Evolutionary conservation across 148 eudicot genomes (phyloP), one percentile per base, ranked within the genome.

Genomic region (Dysphania ambrosioides): DNA sequence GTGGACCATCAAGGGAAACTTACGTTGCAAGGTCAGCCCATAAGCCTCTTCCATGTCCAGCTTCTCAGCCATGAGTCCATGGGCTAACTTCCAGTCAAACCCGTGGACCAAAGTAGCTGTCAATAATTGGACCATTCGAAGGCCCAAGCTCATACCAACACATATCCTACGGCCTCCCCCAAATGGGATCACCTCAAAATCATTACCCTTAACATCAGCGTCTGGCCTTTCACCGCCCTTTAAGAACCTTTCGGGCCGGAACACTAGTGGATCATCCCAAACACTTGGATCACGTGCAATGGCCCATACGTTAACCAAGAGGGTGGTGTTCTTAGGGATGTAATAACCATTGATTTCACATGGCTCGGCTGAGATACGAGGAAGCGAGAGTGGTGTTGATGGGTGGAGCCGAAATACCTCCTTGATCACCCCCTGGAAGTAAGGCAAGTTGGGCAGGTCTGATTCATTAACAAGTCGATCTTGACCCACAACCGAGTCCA

Each of bases 371-470:
- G 97, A 90, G 62, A 92, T 76, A 11, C 99, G 78, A 0, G 99
- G 99, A 13, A 95, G 90, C 27, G 96, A 92, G 53, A 92, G 94
- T 0, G 96, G 97, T 27, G 97, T 90, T 16, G 98, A 88, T 1
- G 99, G 99, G 85, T 95, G 99, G 27, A 92, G 94, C 0, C 99
- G 86, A 66, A 95, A 92, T 1, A 84, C 88, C 71, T 95, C 99
- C 77, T 95, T 95, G 79, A 92, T 80, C 18, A 95, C 75, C 31
- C 97, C 99, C 78, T 87, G 90, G 77, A 95, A 85, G 79, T 77
- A 90, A 29, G 92, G 35, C 35, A 95, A 63, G 27, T 79, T 87
- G 34, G 87, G 10, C 21, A 95, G 77, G 77, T 95, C 97, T 0
- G 82, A 73, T 56, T 92, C 97, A 2, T 74, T 72, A 4, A 90